Evolutionary conservation across 176 grass and related monocot species (phyloP).

Genomic region (Canna indica): DNA sequence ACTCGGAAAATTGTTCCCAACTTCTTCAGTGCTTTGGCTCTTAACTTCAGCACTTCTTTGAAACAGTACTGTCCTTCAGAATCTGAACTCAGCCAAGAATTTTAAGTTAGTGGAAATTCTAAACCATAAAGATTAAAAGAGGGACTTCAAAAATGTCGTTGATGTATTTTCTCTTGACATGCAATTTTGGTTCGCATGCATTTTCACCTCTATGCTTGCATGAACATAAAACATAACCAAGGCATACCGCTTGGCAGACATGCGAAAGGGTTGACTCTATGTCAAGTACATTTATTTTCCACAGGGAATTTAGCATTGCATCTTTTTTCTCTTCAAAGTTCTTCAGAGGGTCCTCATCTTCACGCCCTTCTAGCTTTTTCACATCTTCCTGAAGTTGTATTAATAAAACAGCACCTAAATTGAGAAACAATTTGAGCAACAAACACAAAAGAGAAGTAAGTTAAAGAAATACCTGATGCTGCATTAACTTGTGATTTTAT

Average conservation of each 20-base stretch:
- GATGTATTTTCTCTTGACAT: not conserved
- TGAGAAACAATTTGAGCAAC: not conserved
- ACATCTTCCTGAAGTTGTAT: constrained; percentile 89
- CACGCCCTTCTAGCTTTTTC: constrained; percentile 57
- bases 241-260: constrained; percentile 81
- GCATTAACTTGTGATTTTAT: constrained; percentile 97
- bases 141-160: too few relatives aligned
- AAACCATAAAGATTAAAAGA: too few relatives aligned
- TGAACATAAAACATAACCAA: not conserved
- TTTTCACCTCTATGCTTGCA: not conserved
- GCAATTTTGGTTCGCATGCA: not conserved
- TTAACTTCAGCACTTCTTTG: constrained; percentile 56
- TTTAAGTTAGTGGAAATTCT: not conserved
- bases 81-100: constrained; percentile 32
- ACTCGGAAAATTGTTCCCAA: constrained; percentile 86
- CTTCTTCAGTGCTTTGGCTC: constrained; percentile 75
- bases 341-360: constrained; percentile 44
- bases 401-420: constrained; percentile 60
- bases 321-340: constrained; percentile 77
- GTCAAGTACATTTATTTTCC: constrained; percentile 98
- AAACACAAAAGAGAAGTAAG: not conserved
- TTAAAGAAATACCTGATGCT: constrained; percentile 52
- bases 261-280: constrained; percentile 68
- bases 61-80: constrained; percentile 53
- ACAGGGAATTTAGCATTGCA: constrained; percentile 74